Conservation (phyloP, 441 rosid genomes). For the Pelargonium myrrhifolium region DNA sequence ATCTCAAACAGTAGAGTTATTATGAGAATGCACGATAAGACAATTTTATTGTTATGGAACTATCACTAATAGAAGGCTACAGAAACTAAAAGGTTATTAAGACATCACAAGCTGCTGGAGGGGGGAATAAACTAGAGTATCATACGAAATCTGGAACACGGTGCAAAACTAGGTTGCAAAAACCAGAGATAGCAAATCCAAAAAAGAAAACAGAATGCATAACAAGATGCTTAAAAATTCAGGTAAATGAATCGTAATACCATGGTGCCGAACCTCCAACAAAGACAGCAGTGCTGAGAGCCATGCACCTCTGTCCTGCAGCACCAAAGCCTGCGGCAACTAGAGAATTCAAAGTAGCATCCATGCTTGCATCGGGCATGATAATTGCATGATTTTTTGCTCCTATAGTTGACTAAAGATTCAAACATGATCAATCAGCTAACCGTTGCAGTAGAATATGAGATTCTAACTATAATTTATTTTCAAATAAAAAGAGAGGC, state of each 20-base stretch:
- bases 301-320: slow-evolving; percentile 47
- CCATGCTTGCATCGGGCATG: slow-evolving; percentile 59
- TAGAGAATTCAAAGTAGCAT: slow-evolving; percentile 47
- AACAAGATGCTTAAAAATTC: neutral
- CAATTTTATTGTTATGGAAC: neutral
- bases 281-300: slow-evolving; percentile 44
- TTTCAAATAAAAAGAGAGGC: neutral
- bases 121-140: neutral
- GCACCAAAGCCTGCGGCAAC: slow-evolving; percentile 54
- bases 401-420: slow-evolving; percentile 32
- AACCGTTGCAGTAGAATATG: slow-evolving; percentile 2
- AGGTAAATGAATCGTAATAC: slow-evolving; percentile 26
- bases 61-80: neutral
- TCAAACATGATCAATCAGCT: slow-evolving; percentile 9
- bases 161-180: neutral
- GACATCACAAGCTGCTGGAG: neutral
- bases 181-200: neutral
- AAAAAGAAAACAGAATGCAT: neutral
- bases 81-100: neutral
- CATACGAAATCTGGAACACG: neutral
- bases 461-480: neutral
- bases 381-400: slow-evolving; percentile 49
- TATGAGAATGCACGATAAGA: neutral
- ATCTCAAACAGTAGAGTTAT: neutral
- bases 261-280: slow-evolving; percentile 44